These are phyloP conservation scores for Solanum appendiculatum DNA, from an alignment of 257 asterid species.

Conservation along the genomic window DNA sequence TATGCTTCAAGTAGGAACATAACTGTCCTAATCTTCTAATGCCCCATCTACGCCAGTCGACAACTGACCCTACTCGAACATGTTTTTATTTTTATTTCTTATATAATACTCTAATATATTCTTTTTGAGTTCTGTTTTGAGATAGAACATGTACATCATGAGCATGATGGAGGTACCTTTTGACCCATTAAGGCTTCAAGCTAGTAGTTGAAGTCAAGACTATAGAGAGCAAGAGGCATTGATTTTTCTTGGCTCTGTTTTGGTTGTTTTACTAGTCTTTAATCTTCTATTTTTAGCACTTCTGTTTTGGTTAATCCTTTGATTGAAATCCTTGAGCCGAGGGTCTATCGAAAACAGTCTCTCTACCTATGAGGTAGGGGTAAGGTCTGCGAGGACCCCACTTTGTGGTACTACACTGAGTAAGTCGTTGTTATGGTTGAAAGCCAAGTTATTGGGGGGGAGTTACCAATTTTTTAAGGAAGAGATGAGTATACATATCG, in stretches of 20 bases:
- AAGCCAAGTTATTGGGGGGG: neutral
- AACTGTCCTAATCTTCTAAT: neutral
- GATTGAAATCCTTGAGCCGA: neutral
- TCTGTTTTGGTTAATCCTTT: neutral
- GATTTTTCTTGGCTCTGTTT: neutral
- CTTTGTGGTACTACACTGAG: neutral
- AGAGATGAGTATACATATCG: neutral
- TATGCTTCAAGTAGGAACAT: neutral
- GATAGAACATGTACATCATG: neutral
- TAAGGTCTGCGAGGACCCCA: no score
- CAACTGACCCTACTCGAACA: neutral
- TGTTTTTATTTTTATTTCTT: neutral
- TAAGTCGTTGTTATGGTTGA: neutral
- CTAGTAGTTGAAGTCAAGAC: neutral
- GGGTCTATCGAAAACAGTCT: neutral
- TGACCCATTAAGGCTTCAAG: neutral
- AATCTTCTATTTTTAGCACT: neutral
- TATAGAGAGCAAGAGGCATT: neutral
- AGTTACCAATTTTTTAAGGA: neutral
- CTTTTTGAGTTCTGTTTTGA: neutral
- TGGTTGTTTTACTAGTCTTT: neutral
- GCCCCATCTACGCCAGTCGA: neutral
- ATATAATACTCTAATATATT: neutral
- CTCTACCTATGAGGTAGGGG: neutral
- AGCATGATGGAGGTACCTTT: neutral